A percentile compares a stretch with the other conserved stretches of the same genome.
Conservation (phyloP, 208 protist genomes). For the Vickermania ingenoplastis region DNA sequence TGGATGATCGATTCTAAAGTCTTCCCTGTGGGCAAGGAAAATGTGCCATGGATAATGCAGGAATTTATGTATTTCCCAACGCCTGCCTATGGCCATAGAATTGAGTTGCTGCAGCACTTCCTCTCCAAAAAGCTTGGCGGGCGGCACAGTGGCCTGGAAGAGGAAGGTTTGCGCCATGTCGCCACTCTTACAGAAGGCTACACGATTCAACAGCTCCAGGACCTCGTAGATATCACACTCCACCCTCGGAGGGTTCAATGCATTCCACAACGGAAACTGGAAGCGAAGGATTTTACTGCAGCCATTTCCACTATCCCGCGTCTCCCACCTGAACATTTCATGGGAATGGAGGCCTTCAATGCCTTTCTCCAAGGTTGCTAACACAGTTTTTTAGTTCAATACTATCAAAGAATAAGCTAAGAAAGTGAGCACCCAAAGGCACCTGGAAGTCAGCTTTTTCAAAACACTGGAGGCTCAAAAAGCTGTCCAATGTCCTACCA, state of each 20-base stretch:
- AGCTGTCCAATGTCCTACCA: too few species aligned
- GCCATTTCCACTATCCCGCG: constrained; percentile 42
- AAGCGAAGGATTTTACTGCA: constrained; percentile 63
- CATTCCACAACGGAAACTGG: constrained; percentile 50
- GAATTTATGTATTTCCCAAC: constrained; percentile 65
- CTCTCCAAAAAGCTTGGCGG: constrained; percentile 14
- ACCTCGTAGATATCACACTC: constrained; percentile 55
- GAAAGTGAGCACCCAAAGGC: too few species aligned
- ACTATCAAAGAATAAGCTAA: too few species aligned
- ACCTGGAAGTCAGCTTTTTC: too few species aligned
- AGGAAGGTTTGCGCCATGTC: constrained; percentile 46
- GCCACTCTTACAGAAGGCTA: constrained; percentile 70
- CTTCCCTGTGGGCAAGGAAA: too few species aligned
- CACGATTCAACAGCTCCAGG: constrained; percentile 44
- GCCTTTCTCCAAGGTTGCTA: too few species aligned
- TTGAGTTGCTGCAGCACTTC: constrained; percentile 57
- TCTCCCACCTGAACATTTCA: constrained; percentile 35
- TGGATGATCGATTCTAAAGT: constrained; percentile 31
- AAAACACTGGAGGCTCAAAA: too few species aligned
- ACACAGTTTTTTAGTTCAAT: too few species aligned
- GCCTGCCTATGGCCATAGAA: constrained; percentile 85
- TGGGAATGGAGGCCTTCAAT: constrained; percentile 62
- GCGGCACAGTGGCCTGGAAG: constrained; percentile 9
- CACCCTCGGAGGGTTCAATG: constrained; percentile 57
- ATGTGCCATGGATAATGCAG: constrained; percentile 54